Percentiles rank a stretch among this genome's conserved stretches.
These are phyloP conservation scores for Talaromyces sp. DNA, from an alignment of 2,329 filamentous ascomycete genomes.

Conservation along the genomic window DNA sequence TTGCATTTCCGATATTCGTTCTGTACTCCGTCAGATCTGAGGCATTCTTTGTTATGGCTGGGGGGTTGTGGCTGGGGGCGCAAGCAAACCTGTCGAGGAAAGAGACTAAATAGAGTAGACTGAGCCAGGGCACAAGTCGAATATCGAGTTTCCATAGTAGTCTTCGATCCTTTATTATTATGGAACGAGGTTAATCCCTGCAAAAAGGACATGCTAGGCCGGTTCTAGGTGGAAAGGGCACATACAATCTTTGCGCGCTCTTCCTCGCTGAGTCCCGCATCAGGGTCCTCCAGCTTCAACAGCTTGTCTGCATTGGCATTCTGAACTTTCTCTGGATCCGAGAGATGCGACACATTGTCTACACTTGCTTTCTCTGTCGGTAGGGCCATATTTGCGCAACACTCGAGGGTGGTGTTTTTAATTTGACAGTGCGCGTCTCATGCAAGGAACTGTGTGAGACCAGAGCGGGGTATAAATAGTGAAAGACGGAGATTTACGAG, in stretches of 20 bases:
- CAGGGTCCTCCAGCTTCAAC: slow-evolving; percentile 53
- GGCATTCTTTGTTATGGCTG: not conserved
- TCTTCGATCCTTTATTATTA: slow-evolving; percentile 43
- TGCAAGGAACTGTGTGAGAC: not conserved
- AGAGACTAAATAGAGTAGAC: slow-evolving; percentile 48
- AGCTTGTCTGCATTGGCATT: slow-evolving; percentile 14
- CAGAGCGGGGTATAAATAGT: not conserved
- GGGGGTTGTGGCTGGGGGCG: not conserved
- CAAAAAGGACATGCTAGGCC: not conserved
- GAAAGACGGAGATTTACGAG: not conserved
- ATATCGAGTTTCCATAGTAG: slow-evolving; percentile 50
- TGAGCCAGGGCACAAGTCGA: slow-evolving; percentile 51
- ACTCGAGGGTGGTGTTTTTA: not conserved
- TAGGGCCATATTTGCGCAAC: slow-evolving; percentile 14
- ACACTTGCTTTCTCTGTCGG: slow-evolving; percentile 14
- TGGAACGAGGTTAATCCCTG: not conserved
- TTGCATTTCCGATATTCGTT: slow-evolving; percentile 78
- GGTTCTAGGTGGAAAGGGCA: not conserved
- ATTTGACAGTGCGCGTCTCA: not conserved
- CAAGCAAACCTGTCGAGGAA: slow-evolving; percentile 41
- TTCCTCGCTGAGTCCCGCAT: slow-evolving; percentile 65
- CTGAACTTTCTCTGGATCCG: slow-evolving; percentile 25
- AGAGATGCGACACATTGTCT: slow-evolving; percentile 13
- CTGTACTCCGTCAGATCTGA: slow-evolving; percentile 8
- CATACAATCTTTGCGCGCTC: slow-evolving; percentile 65